These are phyloP conservation scores for Euclidium syriacum DNA, from an alignment of 345 rosid genomes.

Conservation along the genomic window DNA sequence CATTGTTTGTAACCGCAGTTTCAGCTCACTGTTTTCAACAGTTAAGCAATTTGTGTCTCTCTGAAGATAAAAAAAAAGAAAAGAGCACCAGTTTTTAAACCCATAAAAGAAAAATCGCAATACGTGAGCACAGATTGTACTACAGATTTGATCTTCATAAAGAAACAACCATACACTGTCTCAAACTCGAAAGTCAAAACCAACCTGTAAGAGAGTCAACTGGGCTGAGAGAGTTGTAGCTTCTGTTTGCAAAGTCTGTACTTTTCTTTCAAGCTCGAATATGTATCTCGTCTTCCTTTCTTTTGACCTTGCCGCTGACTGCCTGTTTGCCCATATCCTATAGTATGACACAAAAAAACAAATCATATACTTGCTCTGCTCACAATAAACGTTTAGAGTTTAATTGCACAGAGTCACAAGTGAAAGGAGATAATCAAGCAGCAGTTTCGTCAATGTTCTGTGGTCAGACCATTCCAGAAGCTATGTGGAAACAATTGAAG, in stretches of 20 bases:
- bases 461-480: background rate
- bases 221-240: slow-evolving; percentile 92
- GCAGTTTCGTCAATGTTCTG: background rate
- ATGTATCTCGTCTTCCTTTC: slow-evolving; percentile 95
- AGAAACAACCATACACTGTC: background rate
- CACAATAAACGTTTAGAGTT: background rate
- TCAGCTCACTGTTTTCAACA: slow-evolving; percentile 79
- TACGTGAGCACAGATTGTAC: background rate
- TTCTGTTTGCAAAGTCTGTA: slow-evolving; percentile 83
- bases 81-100: background rate
- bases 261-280: slow-evolving; percentile 88
- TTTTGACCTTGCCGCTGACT: slow-evolving; percentile 95
- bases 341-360: background rate
- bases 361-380: background rate
- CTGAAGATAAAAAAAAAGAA: slow-evolving; percentile 34
- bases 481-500: background rate
- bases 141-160: background rate
- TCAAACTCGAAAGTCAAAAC: too few species aligned
- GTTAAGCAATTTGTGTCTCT: slow-evolving; percentile 81
- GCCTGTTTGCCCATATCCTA: slow-evolving; percentile 98
- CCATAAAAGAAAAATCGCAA: background rate
- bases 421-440: background rate
- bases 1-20: slow-evolving; percentile 82
- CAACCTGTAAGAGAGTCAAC: slow-evolving; percentile 81
- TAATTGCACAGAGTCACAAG: background rate